A percentile compares a stretch with the other conserved stretches of the same genome.
Conservation (phyloP, 352 stramenopile genomes). For the Pythium myriotylum region DNA sequence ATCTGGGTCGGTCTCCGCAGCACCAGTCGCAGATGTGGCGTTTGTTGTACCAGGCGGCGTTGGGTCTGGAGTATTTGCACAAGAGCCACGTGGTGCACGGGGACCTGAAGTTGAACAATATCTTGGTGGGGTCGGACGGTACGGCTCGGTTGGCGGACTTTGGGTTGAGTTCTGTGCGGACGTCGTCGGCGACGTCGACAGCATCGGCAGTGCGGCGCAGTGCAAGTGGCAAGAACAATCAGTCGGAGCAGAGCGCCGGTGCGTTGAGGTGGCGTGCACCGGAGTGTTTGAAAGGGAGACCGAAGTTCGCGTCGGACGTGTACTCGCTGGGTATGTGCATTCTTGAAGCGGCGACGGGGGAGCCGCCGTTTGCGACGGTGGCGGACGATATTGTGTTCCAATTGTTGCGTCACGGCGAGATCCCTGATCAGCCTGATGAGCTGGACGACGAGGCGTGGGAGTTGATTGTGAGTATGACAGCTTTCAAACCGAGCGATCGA, state of each 20-base stretch:
- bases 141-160: slow-evolving; percentile 31
- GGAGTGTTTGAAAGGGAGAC: slow-evolving; percentile 25
- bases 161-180: no score
- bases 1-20: slow-evolving; percentile 33
- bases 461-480: slow-evolving; percentile 28
- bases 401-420: slow-evolving; percentile 23
- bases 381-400: slow-evolving; percentile 19
- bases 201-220: no score
- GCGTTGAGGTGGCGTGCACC: no score
- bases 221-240: no score
- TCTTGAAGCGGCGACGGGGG: slow-evolving; percentile 29
- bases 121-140: slow-evolving; percentile 27
- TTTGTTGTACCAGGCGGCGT: slow-evolving; percentile 34
- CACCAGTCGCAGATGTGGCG: slow-evolving; percentile 13
- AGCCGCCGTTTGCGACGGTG: slow-evolving; percentile 24
- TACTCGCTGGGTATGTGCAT: slow-evolving; percentile 41
- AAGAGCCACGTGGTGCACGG: slow-evolving; percentile 56
- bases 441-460: slow-evolving; percentile 23
- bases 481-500: background rate
- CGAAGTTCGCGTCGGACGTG: slow-evolving; percentile 33
- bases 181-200: no score
- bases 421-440: slow-evolving; percentile 14
- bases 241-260: no score
- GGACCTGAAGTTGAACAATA: slow-evolving; percentile 72
- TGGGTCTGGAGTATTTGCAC: slow-evolving; percentile 63